Evolutionary conservation across 495 filamentous ascomycete genomes (phyloP), one percentile per base, ranked within the genome.

Genomic region (Penicillium waksmanii): DNA sequence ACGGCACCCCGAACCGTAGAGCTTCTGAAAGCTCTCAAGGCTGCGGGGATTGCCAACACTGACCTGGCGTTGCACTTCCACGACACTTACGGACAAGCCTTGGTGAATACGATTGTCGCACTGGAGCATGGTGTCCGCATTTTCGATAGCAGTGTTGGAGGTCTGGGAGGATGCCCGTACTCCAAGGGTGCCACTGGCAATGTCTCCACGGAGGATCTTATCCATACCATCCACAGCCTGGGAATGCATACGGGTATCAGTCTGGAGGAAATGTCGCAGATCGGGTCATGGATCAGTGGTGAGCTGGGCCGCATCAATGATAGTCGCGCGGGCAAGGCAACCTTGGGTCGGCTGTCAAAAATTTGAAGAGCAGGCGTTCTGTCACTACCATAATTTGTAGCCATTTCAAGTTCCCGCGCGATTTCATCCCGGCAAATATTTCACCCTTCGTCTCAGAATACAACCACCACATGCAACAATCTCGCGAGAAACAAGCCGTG

Each of bases 21-120:
- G 66, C 80, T 96, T 42, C 73, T 96, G 56, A 77, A 81, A 54
- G 85, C 90, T 18, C 79, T 97, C 66, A 79, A 81, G 21, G 85
- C 86, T 5, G 90, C 92, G 4, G 91, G 93, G 0, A 87, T 98
- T 48, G 80, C 86, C 44, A 88, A 82, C 36, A 87, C 89, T 63
- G 92, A 96, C 65, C 64, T 98, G 2, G 93, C 94, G 2, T 85
- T 96, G 72, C 95, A 98, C 67, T 97, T 97, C 69, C 95, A 98
- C 62, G 93, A 98, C 66, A 99, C 96, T 5, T 99, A 96, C 73
- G 96, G 93, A 10, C 90, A 95, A 76, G 96, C 96, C 8, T 78
- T 98, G 54, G 90, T 96, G 31, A 97, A 98, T 68, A 89, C 89
- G 0, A 83, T 92, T 5, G 89, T 97, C 3, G 88, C 89, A 19